These are phyloP conservation scores for Blastomyces silverae DNA, from an alignment of 2,329 filamentous ascomycete genomes.

Conservation along the genomic window DNA sequence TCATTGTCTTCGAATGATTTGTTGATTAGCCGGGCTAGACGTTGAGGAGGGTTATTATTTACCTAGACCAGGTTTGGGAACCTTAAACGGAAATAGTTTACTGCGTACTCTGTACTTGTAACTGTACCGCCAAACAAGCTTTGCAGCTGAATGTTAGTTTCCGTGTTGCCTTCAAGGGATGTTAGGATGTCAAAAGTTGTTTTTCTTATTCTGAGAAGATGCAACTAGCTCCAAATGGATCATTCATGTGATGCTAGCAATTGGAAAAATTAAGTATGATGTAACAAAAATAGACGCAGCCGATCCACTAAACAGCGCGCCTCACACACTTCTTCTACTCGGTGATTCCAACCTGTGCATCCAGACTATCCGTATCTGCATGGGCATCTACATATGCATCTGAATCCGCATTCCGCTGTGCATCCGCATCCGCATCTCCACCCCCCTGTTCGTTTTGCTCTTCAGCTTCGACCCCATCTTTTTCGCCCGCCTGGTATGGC, in stretches of 20 bases:
- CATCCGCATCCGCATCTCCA: neutral
- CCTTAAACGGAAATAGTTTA: neutral
- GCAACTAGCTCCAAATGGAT: neutral
- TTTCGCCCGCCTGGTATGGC: constrained; percentile 27
- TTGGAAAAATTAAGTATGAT: neutral
- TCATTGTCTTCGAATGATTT: neutral
- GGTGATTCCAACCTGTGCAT: neutral
- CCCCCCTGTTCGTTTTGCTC: neutral
- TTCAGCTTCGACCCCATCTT: constrained; percentile 12
- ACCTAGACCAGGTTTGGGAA: neutral
- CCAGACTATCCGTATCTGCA: neutral
- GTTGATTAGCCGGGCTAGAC: constrained; percentile 1
- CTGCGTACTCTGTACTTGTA: neutral
- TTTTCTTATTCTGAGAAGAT: constrained; percentile 1
- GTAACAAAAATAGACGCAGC: neutral
- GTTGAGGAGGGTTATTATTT: neutral
- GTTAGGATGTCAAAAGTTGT: neutral
- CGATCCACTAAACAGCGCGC: neutral
- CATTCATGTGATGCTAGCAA: neutral
- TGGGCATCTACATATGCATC: neutral
- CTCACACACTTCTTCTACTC: constrained; percentile 6
- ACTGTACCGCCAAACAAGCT: neutral
- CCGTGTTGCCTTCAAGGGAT: too few relatives aligned
- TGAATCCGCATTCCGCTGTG: neutral
- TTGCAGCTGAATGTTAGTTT: neutral